These are phyloP conservation scores for Aspergillus taichungensis DNA, from an alignment of 495 filamentous ascomycete species.

Conservation along the genomic window DNA sequence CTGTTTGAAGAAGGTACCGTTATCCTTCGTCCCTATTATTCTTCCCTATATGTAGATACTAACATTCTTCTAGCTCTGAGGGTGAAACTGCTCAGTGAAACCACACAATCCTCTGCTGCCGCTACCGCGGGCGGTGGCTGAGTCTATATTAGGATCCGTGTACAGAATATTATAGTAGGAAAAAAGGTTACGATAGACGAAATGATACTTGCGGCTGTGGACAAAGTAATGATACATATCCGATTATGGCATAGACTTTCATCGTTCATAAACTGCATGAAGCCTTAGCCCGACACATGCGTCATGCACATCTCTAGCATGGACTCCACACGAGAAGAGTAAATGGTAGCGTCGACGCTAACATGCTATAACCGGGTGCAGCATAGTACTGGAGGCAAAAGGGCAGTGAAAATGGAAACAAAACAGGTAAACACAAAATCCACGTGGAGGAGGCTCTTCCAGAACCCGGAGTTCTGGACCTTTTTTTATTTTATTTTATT, in stretches of 20 bases:
- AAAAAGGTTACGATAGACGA: not conserved
- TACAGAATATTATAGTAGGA: too few species aligned
- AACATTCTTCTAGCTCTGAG: constrained; percentile 29
- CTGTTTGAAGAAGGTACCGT: constrained; percentile 79
- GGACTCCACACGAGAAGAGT: too few species aligned
- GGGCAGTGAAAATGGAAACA: not conserved
- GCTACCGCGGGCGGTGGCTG: constrained; percentile 23
- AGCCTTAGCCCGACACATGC: too few species aligned
- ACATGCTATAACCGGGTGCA: too few species aligned
- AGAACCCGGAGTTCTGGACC: too few species aligned
- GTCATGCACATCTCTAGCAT: too few species aligned
- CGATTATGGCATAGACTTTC: too few species aligned
- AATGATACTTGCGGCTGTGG: not conserved
- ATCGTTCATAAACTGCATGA: too few species aligned
- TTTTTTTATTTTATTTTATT: too few species aligned
- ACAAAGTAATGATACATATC: too few species aligned
- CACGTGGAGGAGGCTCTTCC: too few species aligned
- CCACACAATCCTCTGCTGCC: constrained; percentile 19
- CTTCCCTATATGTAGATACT: constrained; percentile 4
- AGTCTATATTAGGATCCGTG: not conserved
- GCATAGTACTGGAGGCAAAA: not conserved
- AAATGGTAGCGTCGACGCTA: too few species aligned
- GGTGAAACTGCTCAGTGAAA: constrained; percentile 39
- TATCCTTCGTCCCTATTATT: not conserved
- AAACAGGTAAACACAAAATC: not conserved